Evolutionary conservation across 495 filamentous ascomycete genomes (phyloP), one percentile per base, ranked within the genome.

Genomic region (Bombardia bombarda): DNA sequence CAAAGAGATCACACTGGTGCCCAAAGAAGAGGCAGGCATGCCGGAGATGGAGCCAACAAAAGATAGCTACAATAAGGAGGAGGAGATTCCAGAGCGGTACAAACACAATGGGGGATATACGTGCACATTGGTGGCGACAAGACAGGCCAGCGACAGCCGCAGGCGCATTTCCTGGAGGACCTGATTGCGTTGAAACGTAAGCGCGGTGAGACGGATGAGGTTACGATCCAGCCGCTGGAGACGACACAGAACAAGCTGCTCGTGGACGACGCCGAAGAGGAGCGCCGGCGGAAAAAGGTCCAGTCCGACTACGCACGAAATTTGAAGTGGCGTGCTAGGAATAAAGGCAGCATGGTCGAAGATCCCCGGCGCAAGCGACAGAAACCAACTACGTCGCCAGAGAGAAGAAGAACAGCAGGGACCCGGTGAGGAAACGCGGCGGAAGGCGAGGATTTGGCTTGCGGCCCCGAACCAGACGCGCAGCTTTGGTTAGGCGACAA

Each of bases 161-260:
- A 70, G 49, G 65, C 64, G 2, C 64, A 67, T 18, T 73, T 69
- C 20, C 51, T 74, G 5, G 67, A 68, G 40, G 56, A 63, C 9
- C 40, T 72, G 32, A 68, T 71, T 18, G 55, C 66, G 30, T 46
- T 75, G 24, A 81, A 81, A 58, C 57, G 60, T 19, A 62, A 65
- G 30, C 69, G 64, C 43, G 73, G 74, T n/a, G 75, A 79, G 60
- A 58, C 31, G 18, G 77, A 81, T 50, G 61, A 69, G 7, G 74
- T 77, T 14, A 77, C 74, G 0, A 53, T 78, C 4, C 53, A 61
- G 19, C 54, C 60, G 23, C 31, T 64, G 14, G 66, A 70, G 32
- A 65, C 63, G 7, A 44, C 46, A n/a, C 52, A 62, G n/a, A 58
- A 62, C 25, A 46, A 57, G 23, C 43, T 60, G 17, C 61, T 54